Evolutionary conservation across 2,329 filamentous ascomycete species (phyloP).

Genomic region (Didymella keratinophila): DNA sequence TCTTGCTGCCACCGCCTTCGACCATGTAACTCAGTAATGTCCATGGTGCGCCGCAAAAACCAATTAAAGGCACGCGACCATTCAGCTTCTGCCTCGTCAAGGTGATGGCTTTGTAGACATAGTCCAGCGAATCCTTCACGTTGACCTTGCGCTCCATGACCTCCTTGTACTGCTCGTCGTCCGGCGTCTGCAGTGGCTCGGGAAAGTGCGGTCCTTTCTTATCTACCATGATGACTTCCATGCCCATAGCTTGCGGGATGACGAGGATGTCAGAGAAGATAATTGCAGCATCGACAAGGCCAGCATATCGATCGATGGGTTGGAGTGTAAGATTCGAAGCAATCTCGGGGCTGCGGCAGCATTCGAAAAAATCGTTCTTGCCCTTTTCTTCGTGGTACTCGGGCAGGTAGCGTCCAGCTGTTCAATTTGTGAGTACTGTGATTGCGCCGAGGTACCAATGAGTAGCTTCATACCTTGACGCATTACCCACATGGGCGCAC

Average conservation of each 20-base stretch:
- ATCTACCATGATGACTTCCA: conserved; percentile 98
- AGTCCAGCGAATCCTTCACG: conserved; percentile 83
- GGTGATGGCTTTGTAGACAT: conserved; percentile 95
- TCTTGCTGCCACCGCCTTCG: conserved; percentile 93
- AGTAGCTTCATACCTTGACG: conserved; percentile 76
- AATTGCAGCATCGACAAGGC: conserved; percentile 93
- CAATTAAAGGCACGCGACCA: conserved; percentile 89
- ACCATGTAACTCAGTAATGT: conserved; percentile 99
- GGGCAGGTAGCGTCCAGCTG: conserved; percentile 94
- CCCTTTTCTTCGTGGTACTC: conserved; percentile 98
- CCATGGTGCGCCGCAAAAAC: conserved; percentile 97
- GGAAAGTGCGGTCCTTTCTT: conserved; percentile 97
- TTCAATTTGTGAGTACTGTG: conserved; percentile 21
- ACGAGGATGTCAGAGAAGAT: conserved; percentile 99
- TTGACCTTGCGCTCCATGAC: conserved; percentile 82
- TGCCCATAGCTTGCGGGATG: conserved; percentile 96
- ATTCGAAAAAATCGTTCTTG: conserved; percentile 92
- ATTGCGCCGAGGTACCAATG: conserved; percentile 1
- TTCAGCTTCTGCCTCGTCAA: conserved; percentile 86
- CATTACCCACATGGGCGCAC: conserved; percentile 99
- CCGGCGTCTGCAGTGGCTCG: conserved; percentile 77
- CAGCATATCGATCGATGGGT: conserved; percentile 88
- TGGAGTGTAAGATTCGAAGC: conserved; percentile 93
- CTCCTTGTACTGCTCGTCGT: conserved; percentile 81
- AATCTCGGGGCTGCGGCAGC: conserved; percentile 91